Base-by-base conservation (phyloP, 179 eudicot genomes). In the Amaranthus tricolor region DNA sequence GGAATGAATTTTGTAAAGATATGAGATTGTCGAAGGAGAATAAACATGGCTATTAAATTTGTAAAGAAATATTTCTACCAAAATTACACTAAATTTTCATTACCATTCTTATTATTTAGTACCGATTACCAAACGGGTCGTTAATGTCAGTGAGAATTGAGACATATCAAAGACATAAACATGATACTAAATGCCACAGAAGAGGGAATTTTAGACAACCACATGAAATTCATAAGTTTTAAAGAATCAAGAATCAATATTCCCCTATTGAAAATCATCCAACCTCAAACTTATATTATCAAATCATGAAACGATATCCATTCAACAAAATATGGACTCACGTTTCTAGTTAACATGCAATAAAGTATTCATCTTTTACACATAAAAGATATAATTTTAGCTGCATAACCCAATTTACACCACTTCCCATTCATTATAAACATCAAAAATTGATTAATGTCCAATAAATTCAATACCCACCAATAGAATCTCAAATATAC, bases 331-430 rank as follows among this genome's bases (percentile, higher is more conserved):
- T 44, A 31, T 31, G 40, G 40, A 31, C 3, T 40, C 9, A 13
- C 1, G 2, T 52, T 20, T 61, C 43, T 13, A 0, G 19, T 4
- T 14, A 19, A 17, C 14, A 0, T 31, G 47, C 50, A 65, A 6
- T 52, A 55, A 17, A 72, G 76, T 7, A 40, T 65, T 40, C 58
- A 79, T 47, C 52, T 79, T 79, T 74, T 16, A 2, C 48, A 45
- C 10, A 53, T 20, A 48, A 51, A 45, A 50, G 31, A 40, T 14
- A 13, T 16, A 51, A 50, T 55, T 51, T 16, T 21, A 31, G 40
- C 40, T 31, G 40, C 40, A 31, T 31, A 2, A 31, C 4, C 40
- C 57, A 47, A 66, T 54, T 11, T 12, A 79, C 66, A 31, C 40
- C 40, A 31, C 4, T 31, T 31, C 40, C 40, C 3, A 31, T 31